Evolutionary conservation across 1,139 yeast species (phyloP).

Genomic region (Meyerozyma athensensis): DNA sequence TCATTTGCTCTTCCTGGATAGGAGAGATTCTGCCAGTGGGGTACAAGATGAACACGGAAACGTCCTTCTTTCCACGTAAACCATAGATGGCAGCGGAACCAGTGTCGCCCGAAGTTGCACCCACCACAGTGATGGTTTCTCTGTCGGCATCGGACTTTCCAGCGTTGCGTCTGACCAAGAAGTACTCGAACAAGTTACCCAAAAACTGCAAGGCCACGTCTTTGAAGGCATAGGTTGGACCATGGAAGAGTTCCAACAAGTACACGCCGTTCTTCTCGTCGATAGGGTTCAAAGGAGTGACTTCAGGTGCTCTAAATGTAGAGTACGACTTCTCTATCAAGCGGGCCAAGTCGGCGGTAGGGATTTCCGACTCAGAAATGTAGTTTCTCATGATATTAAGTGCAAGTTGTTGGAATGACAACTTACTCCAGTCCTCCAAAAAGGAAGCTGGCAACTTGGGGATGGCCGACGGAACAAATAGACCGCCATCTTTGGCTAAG

Average conservation of each 20-base stretch:
- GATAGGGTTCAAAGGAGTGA: constrained; percentile 74
- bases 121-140: constrained; percentile 89
- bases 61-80: constrained; percentile 92
- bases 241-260: constrained; percentile 90
- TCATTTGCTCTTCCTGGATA: constrained; percentile 97
- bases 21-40: constrained; percentile 98
- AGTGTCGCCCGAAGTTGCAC: constrained; percentile 98
- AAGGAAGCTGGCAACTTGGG: constrained; percentile 64
- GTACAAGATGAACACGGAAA: constrained; percentile 88
- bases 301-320: constrained; percentile 79
- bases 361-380: constrained; percentile 65
- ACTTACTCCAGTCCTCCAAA: constrained; percentile 62
- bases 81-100: constrained; percentile 99
- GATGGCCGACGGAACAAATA: constrained; percentile 80
- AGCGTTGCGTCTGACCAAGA: constrained; percentile 71
- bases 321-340: constrained; percentile 74
- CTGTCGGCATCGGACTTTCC: constrained; percentile 55
- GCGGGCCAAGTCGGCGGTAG: constrained; percentile 57
- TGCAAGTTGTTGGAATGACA: constrained; percentile 82
- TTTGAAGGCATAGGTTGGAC: constrained; percentile 98
- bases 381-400: constrained; percentile 79
- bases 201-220: constrained; percentile 98
- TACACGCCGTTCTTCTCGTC: constrained; percentile 56
- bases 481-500: constrained; percentile 93
- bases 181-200: constrained; percentile 92